Evolutionary conservation across 352 stramenopile genomes (phyloP).

Genomic region (Pythium aphanidermatum): DNA sequence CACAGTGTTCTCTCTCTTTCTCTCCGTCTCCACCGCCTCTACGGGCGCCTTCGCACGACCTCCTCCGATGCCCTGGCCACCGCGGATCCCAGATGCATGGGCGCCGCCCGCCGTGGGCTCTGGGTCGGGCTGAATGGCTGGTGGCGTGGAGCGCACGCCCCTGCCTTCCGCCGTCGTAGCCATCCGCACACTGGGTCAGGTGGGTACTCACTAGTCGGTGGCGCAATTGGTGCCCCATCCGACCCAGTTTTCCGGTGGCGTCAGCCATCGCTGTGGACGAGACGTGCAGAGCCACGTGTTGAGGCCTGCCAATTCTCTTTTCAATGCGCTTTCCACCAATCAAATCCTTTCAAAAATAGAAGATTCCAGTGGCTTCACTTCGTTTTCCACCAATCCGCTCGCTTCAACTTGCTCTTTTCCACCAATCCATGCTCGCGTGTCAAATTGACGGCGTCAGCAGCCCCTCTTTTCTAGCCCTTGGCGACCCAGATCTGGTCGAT

Average conservation of each 20-base stretch:
- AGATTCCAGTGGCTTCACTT: background rate
- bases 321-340: slow-evolving; percentile 1
- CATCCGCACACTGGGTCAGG: slow-evolving; percentile 4
- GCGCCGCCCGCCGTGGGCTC: too few species aligned
- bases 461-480: too few species aligned
- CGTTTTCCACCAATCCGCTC: slow-evolving; percentile 3
- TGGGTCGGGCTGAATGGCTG: too few species aligned
- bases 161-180: slow-evolving; percentile 5
- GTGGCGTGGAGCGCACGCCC: too few species aligned
- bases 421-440: background rate
- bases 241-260: slow-evolving; percentile 4
- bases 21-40: too few species aligned
- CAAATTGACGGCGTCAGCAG: slow-evolving; percentile 5
- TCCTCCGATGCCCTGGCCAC: too few species aligned
- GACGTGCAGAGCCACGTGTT: slow-evolving; percentile 4
- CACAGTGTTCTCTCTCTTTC: too few species aligned
- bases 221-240: background rate
- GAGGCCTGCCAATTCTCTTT: background rate
- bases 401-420: background rate
- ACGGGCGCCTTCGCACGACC: too few species aligned
- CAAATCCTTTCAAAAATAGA: background rate
- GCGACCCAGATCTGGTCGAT: too few species aligned
- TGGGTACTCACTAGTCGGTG: slow-evolving; percentile 17
- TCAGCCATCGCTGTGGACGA: slow-evolving; percentile 3
- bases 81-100: too few species aligned